Evolutionary conservation across 257 asterid genomes (phyloP), one percentile per base, ranked within the genome.

Genomic region (Gentiana straminea): DNA sequence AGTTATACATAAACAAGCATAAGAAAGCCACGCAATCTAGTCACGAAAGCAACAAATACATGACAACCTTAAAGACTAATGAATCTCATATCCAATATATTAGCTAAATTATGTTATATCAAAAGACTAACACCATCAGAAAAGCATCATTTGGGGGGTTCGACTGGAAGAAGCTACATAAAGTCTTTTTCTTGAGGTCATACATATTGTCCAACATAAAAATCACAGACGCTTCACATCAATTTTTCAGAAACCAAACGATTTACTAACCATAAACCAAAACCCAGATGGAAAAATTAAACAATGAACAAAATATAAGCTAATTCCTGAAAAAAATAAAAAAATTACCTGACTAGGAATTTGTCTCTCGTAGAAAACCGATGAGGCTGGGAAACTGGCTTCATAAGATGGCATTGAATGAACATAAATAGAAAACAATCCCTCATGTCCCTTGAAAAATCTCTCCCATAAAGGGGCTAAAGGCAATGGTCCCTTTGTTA

Each of bases 401-500:
- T 68, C 15, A 63, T 58, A 78, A 9, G 84, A 65, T 2, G 84
- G 84, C 63, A 62, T 58, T 6, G 84, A 67, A 65, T 78, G 84
- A 58, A 68, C 7, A 57, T 71, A 78, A 33, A 78, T 68, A 1
- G 80, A 74, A 66, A 68, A 77, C 51, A 55, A 39, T 61, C 68
- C 76, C 15, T 60, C 62, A n/a, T 77, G 68, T 51, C 74, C 80
- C 65, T 74, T 71, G 60, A 77, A 68, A 53, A 74, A 74, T 49
- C 78, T 74, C 63, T 77, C 84, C 84, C 84, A 77, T 2, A 77
- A 70, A 49, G 78, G 72, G 13, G 78, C 68, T 44, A 77, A 66
- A 50, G 84, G 80, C 78, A 74, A 77, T 54, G 78, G 78, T 33
- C 84, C 84, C 57, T 77, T 77, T 8, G 80, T 68, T 74, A 74